Evolutionary conservation across 495 filamentous ascomycete genomes (phyloP).

Genomic region (Amphirosellinia nigrospora): DNA sequence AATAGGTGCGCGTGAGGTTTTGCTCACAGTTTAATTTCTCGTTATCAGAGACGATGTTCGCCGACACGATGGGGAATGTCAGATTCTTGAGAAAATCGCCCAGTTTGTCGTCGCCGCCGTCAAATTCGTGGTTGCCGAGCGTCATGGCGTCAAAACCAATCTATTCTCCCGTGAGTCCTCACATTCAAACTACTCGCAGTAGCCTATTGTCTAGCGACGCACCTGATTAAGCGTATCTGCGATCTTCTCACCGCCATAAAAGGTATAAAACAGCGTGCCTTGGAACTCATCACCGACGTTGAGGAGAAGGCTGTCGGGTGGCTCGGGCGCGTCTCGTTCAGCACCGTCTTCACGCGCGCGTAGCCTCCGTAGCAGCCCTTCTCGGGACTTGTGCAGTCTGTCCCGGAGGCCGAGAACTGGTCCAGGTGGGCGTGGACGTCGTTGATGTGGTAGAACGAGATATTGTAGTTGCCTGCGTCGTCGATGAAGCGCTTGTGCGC

Average conservation of each 20-base stretch:
- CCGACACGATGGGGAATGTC: slow-evolving; percentile 63
- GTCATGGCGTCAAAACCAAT: slow-evolving; percentile 65
- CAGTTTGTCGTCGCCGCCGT: slow-evolving; percentile 56
- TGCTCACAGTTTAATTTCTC: slow-evolving; percentile 47
- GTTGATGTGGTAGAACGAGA: slow-evolving; percentile 68
- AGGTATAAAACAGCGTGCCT: slow-evolving; percentile 64
- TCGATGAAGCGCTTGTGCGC: slow-evolving; percentile 58
- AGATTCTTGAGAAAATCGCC: slow-evolving; percentile 61
- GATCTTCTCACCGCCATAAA: slow-evolving; percentile 66
- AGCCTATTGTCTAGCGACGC: neutral
- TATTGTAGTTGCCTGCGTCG: slow-evolving; percentile 58
- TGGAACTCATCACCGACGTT: slow-evolving; percentile 68
- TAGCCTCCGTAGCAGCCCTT: slow-evolving; percentile 66
- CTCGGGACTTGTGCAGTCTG: slow-evolving; percentile 57
- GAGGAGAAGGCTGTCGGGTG: slow-evolving; percentile 61
- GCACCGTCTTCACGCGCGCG: slow-evolving; percentile 57
- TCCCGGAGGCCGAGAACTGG: slow-evolving; percentile 60
- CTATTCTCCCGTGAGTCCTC: neutral
- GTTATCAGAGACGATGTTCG: slow-evolving; percentile 60
- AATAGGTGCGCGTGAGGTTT: too few species aligned
- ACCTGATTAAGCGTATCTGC: slow-evolving; percentile 63
- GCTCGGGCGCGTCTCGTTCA: slow-evolving; percentile 54
- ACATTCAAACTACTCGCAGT: neutral
- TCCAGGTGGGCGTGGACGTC: slow-evolving; percentile 67
- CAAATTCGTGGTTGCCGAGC: slow-evolving; percentile 67